Percentiles rank a stretch among this genome's conserved stretches.
Conservation (phyloP, 2,329 filamentous ascomycete genomes). For the Cladosporium sphaerospermum region DNA sequence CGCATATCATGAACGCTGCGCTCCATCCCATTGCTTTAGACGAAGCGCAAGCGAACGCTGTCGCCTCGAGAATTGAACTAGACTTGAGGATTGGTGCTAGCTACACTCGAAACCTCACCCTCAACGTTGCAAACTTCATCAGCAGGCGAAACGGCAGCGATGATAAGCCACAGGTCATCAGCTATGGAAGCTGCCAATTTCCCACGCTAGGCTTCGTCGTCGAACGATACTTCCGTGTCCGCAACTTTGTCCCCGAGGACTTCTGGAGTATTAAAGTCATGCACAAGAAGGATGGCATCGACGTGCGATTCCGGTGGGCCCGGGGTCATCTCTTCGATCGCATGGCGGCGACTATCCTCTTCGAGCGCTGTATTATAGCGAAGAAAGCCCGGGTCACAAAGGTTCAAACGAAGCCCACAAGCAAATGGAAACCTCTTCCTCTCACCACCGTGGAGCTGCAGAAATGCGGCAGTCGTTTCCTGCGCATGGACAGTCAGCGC, state of each 20-base stretch:
- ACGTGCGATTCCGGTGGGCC: slow-evolving; percentile 78
- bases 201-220: slow-evolving; percentile 95
- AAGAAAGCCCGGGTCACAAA: slow-evolving; percentile 74
- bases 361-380: slow-evolving; percentile 74
- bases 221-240: slow-evolving; percentile 87
- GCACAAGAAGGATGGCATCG: slow-evolving; percentile 69
- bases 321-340: slow-evolving; percentile 82
- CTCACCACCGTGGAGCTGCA: slow-evolving; percentile 94
- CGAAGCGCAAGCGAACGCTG: slow-evolving; percentile 78
- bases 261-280: slow-evolving; percentile 91
- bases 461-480: slow-evolving; percentile 83
- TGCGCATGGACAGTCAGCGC: slow-evolving; percentile 83
- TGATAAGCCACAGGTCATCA: slow-evolving; percentile 47
- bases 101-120: slow-evolving; percentile 83
- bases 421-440: slow-evolving; percentile 88
- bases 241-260: slow-evolving; percentile 83
- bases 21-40: slow-evolving; percentile 71
- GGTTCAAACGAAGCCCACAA: slow-evolving; percentile 84
- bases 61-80: slow-evolving; percentile 81
- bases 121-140: slow-evolving; percentile 67
- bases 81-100: slow-evolving; percentile 88
- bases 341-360: slow-evolving; percentile 70
- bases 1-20: slow-evolving; percentile 83
- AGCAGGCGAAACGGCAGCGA: slow-evolving; percentile 61
- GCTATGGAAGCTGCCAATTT: slow-evolving; percentile 74